phyloP scores from a whole-genome alignment of 2,329 filamentous ascomycete species.

The Neofusicoccum laricinum region DNA sequence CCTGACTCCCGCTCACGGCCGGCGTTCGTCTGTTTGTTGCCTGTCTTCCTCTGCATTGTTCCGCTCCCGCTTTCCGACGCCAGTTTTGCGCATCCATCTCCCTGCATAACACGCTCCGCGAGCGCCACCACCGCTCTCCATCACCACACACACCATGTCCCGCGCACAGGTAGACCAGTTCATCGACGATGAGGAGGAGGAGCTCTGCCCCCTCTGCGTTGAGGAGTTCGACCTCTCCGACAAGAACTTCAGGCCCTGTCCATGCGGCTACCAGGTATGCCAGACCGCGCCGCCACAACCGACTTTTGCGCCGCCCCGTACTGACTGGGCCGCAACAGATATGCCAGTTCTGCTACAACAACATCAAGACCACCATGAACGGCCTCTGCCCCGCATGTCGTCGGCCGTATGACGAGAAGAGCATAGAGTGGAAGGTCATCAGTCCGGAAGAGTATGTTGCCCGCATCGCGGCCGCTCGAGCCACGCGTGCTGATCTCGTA shows the following conservation, averaged over 20 bases:
- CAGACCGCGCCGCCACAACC: conserved; percentile 10
- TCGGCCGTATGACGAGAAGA: conserved; percentile 92
- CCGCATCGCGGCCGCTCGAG: conserved; percentile 12
- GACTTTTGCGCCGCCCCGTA: not conserved
- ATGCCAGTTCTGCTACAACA: conserved; percentile 99
- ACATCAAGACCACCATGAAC: conserved; percentile 97
- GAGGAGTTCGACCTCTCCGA: conserved; percentile 98
- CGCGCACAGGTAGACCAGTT: conserved; percentile 51
- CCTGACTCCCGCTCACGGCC: conserved; percentile 10
- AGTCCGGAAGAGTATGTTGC: conserved; percentile 84
- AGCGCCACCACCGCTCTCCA: conserved; percentile 15
- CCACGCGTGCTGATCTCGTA: conserved; percentile 21
- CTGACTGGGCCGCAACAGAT: conserved; percentile 57
- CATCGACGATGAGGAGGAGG: conserved; percentile 52
- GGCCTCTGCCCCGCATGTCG: conserved; percentile 96
- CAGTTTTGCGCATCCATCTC: not conserved
- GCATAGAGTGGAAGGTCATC: conserved; percentile 94
- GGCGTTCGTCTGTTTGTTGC: conserved; percentile 16
- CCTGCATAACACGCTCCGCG: conserved; percentile 14
- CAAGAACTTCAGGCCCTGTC: conserved; percentile 94
- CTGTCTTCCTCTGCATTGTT: not conserved
- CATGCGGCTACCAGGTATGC: conserved; percentile 93
- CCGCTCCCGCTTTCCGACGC: not conserved
- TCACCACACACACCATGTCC: conserved; percentile 40
- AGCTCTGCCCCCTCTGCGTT: conserved; percentile 86